A percentile compares a stretch with the other conserved stretches of the same genome.
These are phyloP conservation scores for Vicia faba DNA, from an alignment of 306 rosid genomes.

Conservation along the genomic window DNA sequence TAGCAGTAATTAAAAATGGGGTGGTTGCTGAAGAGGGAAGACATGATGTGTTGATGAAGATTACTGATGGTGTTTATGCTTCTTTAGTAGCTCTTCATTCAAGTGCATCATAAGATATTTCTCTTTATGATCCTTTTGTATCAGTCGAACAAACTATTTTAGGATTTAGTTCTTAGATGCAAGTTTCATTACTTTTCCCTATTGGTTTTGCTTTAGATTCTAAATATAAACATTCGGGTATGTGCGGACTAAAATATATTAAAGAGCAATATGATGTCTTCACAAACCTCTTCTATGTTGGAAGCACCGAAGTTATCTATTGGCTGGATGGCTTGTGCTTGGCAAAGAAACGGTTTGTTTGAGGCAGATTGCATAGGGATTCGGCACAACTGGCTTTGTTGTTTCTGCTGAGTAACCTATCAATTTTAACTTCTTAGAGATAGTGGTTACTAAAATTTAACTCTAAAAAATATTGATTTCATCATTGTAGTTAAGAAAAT, in stretches of 20 bases:
- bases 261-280: not conserved
- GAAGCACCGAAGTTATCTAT: not conserved
- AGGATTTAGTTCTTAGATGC: not conserved
- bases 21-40: conserved; percentile 72
- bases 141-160: too few species aligned
- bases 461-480: not conserved
- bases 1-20: conserved; percentile 77
- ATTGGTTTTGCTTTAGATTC: not conserved
- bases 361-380: not conserved
- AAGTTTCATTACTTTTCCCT: too few species aligned
- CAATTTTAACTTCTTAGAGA: not conserved
- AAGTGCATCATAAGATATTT: conserved; percentile 40
- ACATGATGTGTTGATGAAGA: conserved; percentile 74
- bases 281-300: not conserved
- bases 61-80: conserved; percentile 66
- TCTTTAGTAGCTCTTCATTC: conserved; percentile 75
- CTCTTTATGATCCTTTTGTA: too few species aligned
- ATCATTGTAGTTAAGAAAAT: not conserved
- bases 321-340: not conserved
- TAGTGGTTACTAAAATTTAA: not conserved
- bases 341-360: too few species aligned
- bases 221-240: not conserved
- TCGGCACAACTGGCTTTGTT: not conserved
- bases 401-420: not conserved
- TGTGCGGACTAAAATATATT: not conserved